These are phyloP conservation scores for Platanthera zijinensis DNA, from an alignment of 106 monocot genomes.

Conservation along the genomic window DNA sequence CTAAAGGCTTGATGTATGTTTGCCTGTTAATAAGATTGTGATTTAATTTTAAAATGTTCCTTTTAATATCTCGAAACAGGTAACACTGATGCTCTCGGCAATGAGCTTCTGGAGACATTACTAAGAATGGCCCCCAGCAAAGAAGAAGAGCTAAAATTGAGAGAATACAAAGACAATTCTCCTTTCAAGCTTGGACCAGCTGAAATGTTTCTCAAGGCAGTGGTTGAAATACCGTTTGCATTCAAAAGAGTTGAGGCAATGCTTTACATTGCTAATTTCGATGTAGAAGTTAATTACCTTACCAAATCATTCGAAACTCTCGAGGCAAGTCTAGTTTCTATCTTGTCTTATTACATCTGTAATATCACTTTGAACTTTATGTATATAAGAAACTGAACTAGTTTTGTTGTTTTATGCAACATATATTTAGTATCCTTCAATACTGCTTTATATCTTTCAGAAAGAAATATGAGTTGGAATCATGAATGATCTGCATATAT, in stretches of 20 bases:
- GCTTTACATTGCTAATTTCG: constrained; percentile 54
- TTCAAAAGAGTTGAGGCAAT: constrained; percentile 64
- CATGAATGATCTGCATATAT: too few species aligned
- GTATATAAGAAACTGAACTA: too few species aligned
- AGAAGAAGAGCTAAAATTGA: constrained; percentile 60
- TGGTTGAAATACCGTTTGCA: constrained; percentile 54
- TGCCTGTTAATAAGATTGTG: not conserved
- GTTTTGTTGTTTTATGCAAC: too few species aligned
- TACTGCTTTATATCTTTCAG: too few species aligned
- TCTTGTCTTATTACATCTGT: too few species aligned
- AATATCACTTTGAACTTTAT: too few species aligned
- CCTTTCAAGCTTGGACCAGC: constrained; percentile 49
- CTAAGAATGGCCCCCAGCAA: constrained; percentile 61
- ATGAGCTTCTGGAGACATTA: constrained; percentile 60
- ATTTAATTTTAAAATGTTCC: not conserved
- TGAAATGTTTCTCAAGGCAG: constrained; percentile 55
- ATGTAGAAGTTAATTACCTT: constrained; percentile 49
- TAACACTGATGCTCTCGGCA: constrained; percentile 42
- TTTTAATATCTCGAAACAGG: constrained; percentile 23
- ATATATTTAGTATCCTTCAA: too few species aligned
- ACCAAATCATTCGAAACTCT: constrained; percentile 52
- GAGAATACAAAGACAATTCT: constrained; percentile 42
- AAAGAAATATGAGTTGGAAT: too few species aligned
- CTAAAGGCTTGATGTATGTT: not conserved
- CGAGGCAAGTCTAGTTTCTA: constrained; percentile 23